Evolutionary conservation across 257 asterid species (phyloP).

Genomic region (Nicotiana otophora): DNA sequence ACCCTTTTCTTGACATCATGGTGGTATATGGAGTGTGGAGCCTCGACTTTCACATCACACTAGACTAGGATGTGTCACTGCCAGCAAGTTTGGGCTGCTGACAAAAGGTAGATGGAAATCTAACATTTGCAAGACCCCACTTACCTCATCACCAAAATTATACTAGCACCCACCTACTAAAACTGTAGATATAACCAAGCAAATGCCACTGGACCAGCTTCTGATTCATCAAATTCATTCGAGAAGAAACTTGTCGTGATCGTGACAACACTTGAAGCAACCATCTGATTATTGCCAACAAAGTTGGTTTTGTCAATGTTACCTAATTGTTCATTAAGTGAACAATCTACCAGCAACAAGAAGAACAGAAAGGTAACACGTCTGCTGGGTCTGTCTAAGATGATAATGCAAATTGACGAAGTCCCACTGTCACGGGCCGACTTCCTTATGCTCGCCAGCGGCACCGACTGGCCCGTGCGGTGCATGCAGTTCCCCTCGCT

Average conservation of each 20-base stretch:
- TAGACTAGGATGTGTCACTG: not conserved
- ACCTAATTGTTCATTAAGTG: not conserved
- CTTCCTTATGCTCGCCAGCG: too few relatives aligned
- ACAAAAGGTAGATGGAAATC: not conserved
- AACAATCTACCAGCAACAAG: not conserved
- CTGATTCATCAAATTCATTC: not conserved
- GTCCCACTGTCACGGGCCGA: not conserved
- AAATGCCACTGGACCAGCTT: not conserved
- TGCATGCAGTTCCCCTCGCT: too few relatives aligned
- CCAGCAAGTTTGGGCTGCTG: not conserved
- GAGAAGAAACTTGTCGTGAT: not conserved
- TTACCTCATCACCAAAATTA: not conserved
- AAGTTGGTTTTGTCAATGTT: not conserved
- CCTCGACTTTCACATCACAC: not conserved
- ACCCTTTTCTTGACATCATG: not conserved
- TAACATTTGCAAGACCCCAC: not conserved
- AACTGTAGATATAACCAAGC: not conserved
- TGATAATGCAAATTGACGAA: not conserved
- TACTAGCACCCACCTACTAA: not conserved
- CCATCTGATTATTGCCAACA: not conserved
- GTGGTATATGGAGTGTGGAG: not conserved
- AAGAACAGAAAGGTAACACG: not conserved
- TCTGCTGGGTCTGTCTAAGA: not conserved
- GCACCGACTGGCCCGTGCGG: too few relatives aligned
- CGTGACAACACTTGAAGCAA: not conserved